phyloP scores from a whole-genome alignment of 139 green algal species.

The Micromonas pusilla region DNA sequence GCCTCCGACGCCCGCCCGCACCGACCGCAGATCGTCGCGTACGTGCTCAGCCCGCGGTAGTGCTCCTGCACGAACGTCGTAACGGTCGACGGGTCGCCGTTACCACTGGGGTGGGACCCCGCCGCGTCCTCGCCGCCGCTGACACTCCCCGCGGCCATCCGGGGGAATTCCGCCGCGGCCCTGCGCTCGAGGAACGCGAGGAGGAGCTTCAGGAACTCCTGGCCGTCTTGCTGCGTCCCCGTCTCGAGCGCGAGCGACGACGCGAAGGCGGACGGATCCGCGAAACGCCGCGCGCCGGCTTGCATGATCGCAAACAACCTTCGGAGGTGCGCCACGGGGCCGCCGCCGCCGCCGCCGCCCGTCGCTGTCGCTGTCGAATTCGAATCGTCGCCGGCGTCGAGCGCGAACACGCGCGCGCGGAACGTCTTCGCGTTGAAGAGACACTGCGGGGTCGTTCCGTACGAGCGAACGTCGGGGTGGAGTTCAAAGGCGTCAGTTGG shows the following conservation, averaged over 20 bases:
- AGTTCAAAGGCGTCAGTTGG: no score
- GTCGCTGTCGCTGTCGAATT: neutral
- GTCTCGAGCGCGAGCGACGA: slow-evolving; percentile 62
- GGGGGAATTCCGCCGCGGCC: no score
- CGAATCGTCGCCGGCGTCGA: neutral
- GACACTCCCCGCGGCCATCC: no score
- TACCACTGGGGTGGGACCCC: no score
- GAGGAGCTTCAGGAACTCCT: slow-evolving; percentile 92
- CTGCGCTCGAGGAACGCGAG: slow-evolving; percentile 64
- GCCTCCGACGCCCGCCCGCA: slow-evolving; percentile 28
- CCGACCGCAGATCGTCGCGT: slow-evolving; percentile 23
- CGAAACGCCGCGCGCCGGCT: slow-evolving; percentile 39
- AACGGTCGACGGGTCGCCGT: neutral
- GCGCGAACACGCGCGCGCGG: slow-evolving; percentile 49
- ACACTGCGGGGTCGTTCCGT: no score
- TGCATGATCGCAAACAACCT: slow-evolving; percentile 59
- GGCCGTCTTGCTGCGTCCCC: slow-evolving; percentile 76
- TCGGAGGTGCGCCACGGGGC: slow-evolving; percentile 33
- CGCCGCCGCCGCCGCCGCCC: neutral
- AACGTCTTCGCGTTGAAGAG: slow-evolving; percentile 60
- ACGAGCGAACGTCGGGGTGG: no score
- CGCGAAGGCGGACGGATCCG: slow-evolving; percentile 60
- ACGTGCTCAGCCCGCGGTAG: neutral
- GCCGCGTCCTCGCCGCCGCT: no score
- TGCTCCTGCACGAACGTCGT: slow-evolving; percentile 16